Base-by-base conservation (phyloP, 2,329 filamentous ascomycete genomes). In the Hirsutella thompsonii region DNA sequence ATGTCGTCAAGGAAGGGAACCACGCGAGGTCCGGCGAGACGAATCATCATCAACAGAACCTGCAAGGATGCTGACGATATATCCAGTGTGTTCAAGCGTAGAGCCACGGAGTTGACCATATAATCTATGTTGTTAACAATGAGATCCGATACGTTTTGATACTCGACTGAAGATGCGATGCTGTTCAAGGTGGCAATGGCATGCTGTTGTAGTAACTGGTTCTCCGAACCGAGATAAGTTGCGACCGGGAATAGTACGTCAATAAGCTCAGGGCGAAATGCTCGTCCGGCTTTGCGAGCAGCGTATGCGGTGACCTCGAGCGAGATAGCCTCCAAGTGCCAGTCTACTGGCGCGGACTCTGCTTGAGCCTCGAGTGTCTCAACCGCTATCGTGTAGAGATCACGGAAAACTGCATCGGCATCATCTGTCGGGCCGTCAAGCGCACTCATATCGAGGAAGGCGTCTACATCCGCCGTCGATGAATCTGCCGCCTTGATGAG, bases 91-190 rank as follows among this genome's bases (percentile, higher is more conserved):
- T 94, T 95, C 8, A 98, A 72, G 46, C 88, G 84, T 45, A 96
- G 63, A 0, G 85, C 86, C 14, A 98, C 78, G 0, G 92, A 86
- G 55, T 96, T 96, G 45, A 96, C 81, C 62, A 98, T 83, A 57
- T 98, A 98, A 59, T 98, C 92, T 14, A 87, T 89, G 46, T 98
- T 98, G 40, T 83, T 79, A 21, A 96, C 75, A 32, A 98, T 81
- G 48, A 98, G 67, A 14, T 84, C 78, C 20, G 82, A 81, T 4
- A 90, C 82, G 50, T 72, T 79, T 0, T 55, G 46, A 52, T 96
- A 98, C 2, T 74, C 77, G 52, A 87, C 95, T 1, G 81, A 72
- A 2, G 61, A 55, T 1, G 90, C 81, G n/a, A 95, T 68, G 16
- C 79, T 76, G 53, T 95, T 92, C 13, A 98, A 69, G 29, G 84